Percentiles rank a stretch among this genome's conserved stretches.
Conservation (phyloP, 257 asterid species). For the Plantago elongata region DNA sequence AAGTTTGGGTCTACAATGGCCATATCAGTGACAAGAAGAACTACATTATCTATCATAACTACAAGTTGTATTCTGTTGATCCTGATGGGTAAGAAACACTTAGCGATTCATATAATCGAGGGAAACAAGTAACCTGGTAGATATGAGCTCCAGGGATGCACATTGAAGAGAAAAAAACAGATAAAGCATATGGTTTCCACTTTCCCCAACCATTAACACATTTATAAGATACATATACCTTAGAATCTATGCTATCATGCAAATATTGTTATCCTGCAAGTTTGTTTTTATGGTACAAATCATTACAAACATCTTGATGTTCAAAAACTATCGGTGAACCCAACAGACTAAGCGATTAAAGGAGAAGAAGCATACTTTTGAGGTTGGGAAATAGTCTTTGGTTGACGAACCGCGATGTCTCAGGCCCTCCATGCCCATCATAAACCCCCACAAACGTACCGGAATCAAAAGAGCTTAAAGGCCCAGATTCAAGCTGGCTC, state of each 20-base stretch:
- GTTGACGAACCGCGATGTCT: slow-evolving; percentile 74
- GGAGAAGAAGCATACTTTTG: slow-evolving; percentile 56
- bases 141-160: too few relatives aligned
- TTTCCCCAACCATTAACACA: background rate
- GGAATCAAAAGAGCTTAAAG: slow-evolving; percentile 54
- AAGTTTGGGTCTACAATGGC: too few relatives aligned
- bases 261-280: background rate
- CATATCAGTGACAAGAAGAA: too few relatives aligned
- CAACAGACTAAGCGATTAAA: slow-evolving; percentile 10
- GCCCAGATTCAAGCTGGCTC: slow-evolving; percentile 84
- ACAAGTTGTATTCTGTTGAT: too few relatives aligned
- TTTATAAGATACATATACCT: background rate
- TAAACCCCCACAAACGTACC: slow-evolving; percentile 93
- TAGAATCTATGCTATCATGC: background rate
- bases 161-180: too few relatives aligned
- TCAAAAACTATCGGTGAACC: slow-evolving; percentile 5
- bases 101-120: too few relatives aligned
- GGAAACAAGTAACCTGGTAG: too few relatives aligned
- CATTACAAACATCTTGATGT: background rate
- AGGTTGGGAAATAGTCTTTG: slow-evolving; percentile 60
- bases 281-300: background rate
- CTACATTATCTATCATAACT: too few relatives aligned
- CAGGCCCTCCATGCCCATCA: slow-evolving; percentile 99
- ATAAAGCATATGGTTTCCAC: background rate
- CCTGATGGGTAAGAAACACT: too few relatives aligned